phyloP scores from a whole-genome alignment of 2,329 filamentous ascomycete genomes.

The Neonectria faginata region DNA sequence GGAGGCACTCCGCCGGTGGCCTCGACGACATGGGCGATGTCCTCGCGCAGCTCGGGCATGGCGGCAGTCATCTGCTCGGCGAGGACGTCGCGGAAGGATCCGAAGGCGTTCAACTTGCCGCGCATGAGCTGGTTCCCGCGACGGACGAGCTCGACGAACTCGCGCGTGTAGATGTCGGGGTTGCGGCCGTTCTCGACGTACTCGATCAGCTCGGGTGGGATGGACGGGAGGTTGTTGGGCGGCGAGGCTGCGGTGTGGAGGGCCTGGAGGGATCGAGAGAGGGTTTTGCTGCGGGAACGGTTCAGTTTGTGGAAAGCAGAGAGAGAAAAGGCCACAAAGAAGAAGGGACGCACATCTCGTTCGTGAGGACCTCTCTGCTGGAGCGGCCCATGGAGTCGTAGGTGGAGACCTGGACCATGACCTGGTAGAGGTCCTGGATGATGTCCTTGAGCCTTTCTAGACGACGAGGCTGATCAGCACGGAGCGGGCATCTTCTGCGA shows the following conservation, averaged over 20 bases:
- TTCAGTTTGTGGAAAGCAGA: neutral
- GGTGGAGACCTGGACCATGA: conserved; percentile 71
- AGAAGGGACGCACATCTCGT: conserved; percentile 57
- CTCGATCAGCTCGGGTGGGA: conserved; percentile 72
- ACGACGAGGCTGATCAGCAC: conserved; percentile 23
- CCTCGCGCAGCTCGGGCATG: conserved; percentile 69
- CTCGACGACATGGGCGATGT: conserved; percentile 63
- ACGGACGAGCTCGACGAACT: conserved; percentile 77
- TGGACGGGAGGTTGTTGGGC: conserved; percentile 59
- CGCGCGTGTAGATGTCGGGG: conserved; percentile 79
- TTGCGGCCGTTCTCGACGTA: conserved; percentile 80
- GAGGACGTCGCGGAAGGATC: conserved; percentile 70
- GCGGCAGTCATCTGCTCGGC: conserved; percentile 68
- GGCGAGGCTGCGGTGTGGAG: conserved; percentile 56
- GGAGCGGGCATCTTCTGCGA: neutral
- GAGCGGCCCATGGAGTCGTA: conserved; percentile 67
- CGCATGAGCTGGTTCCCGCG: conserved; percentile 74
- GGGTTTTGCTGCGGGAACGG: conserved; percentile 50
- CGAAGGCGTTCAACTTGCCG: conserved; percentile 73
- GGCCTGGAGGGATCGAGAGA: conserved; percentile 54
- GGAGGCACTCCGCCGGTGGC: conserved; percentile 54
- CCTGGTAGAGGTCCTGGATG: conserved; percentile 72
- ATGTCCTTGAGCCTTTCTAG: conserved; percentile 70
- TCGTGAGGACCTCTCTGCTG: conserved; percentile 67
- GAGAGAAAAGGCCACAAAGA: conserved; percentile 4